Evolutionary conservation across 129 eudicot genomes (phyloP), one percentile per base, ranked within the genome.

Genomic region (Pulicaria dysenterica): DNA sequence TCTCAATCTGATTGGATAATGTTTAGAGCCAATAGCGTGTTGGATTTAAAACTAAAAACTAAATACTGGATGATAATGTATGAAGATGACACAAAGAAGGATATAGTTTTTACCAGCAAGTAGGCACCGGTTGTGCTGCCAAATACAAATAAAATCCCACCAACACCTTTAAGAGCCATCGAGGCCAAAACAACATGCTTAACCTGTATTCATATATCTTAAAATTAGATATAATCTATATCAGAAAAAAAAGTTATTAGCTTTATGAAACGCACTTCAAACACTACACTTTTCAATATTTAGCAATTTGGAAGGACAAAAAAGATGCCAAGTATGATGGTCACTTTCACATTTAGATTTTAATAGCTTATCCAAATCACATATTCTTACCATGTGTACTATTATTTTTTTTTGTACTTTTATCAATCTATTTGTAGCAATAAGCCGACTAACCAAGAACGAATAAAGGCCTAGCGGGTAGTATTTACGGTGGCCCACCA

Each of bases 51-150:
- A 15, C 10, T 19, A 49, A 50, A 24, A 13, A 8, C 8, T 49
- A 48, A 76, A 58, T 57, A 57, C 17, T 7, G 51, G 70, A 60
- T 34, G 59, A 38, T 19, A 69, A 34, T 61, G 66, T 12, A 69
- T 34, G 58, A 62, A 54, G 7, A 17, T 24, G 50, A 57, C 14
- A 13, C 17, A 49, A 9, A 24, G 34, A 6, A 56, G 67, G 55
- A 55, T 44, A 66, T 17, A 58, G 56, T 53, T 44, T 82, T 81
- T 71, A 92, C 98, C 92, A 92, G 88, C 58, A 92, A 77, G 79
- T 68, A 80, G 50, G 98, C 98, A 39, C 96, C 96, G 19, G 76
- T 41, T 13, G 78, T 67, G 81, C 96, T 89, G 70, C 98, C 96
- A 73, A 89, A 79, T 62, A 92, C 86, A 70, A 92, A 89, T 60